These are phyloP conservation scores for Amanita pseudoporphyria DNA, from an alignment of 768 basidiomycete species.

Conservation along the genomic window DNA sequence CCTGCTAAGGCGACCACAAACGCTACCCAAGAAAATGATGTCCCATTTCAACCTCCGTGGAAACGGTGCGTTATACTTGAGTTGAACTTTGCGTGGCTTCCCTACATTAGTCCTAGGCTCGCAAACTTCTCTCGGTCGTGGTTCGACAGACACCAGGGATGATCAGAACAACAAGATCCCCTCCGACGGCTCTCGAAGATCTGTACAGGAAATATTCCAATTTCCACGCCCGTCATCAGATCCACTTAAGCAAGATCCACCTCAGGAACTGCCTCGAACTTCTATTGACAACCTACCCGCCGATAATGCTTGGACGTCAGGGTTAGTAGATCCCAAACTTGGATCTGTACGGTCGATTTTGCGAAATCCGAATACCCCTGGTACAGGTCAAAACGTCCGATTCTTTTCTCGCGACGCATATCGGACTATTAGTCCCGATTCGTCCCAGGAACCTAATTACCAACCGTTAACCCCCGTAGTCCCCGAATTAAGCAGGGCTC, in stretches of 20 bases:
- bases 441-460: conserved; percentile 36
- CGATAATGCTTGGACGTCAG: conserved; percentile 1
- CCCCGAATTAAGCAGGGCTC: conserved; percentile 4
- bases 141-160: conserved; percentile 11
- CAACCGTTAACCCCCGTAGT: conserved; percentile 16
- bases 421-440: conserved; percentile 56
- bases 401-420: conserved; percentile 68
- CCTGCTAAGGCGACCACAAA: conserved; percentile 21
- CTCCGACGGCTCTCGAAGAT: conserved; percentile 6
- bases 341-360: conserved; percentile 65
- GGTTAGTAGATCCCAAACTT: conserved; percentile 20
- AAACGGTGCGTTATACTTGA: conserved; percentile 23
- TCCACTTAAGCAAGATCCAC: conserved; percentile 16
- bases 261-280: neutral
- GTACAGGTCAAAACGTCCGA: conserved; percentile 70
- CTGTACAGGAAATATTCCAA: conserved; percentile 2
- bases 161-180: neutral
- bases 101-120: conserved; percentile 16
- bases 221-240: conserved; percentile 17
- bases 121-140: conserved; percentile 21
- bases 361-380: conserved; percentile 60
- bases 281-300: neutral
- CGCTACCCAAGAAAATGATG: conserved; percentile 45
- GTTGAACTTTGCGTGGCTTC: neutral
- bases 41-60: conserved; percentile 24